Percentiles rank a stretch among this genome's conserved stretches.
Evolutionary conservation across 305 asterid genomes (phyloP).

Genomic region (Petunia hybrid): DNA sequence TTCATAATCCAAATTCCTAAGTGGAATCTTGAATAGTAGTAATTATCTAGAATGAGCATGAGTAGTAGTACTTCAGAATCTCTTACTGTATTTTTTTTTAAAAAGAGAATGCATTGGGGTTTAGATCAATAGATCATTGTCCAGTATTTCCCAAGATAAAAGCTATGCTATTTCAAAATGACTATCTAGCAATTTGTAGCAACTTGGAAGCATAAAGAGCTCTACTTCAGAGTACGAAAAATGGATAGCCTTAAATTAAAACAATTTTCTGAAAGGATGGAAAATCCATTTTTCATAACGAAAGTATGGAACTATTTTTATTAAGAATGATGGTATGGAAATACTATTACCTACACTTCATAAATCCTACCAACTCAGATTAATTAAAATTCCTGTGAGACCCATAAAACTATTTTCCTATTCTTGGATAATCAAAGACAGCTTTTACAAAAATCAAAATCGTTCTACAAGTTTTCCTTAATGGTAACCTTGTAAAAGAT

Average conservation of each 20-base stretch:
- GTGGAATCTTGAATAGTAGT: too few species aligned
- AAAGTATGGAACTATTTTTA: neutral
- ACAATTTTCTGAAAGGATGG: neutral
- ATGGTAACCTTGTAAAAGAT: neutral
- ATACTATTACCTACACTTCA: neutral
- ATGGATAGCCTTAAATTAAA: neutral
- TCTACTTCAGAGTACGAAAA: constrained; percentile 3
- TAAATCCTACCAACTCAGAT: neutral
- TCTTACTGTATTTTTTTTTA: too few species aligned
- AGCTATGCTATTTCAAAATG: neutral
- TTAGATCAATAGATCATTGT: neutral
- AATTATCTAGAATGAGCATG: too few species aligned
- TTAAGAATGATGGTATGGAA: too few species aligned
- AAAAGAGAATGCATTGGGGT: too few species aligned
- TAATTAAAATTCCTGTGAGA: neutral
- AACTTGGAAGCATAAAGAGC: neutral
- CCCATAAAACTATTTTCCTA: neutral
- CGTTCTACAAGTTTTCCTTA: neutral
- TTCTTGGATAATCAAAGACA: neutral
- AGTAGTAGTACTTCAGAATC: too few species aligned
- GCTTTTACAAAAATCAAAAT: neutral
- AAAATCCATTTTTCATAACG: neutral
- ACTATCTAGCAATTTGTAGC: neutral
- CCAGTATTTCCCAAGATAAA: neutral
- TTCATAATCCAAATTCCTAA: too few species aligned